phyloP scores from a whole-genome alignment of 108 stramenopile species.

The Cyclotella cryptica region DNA sequence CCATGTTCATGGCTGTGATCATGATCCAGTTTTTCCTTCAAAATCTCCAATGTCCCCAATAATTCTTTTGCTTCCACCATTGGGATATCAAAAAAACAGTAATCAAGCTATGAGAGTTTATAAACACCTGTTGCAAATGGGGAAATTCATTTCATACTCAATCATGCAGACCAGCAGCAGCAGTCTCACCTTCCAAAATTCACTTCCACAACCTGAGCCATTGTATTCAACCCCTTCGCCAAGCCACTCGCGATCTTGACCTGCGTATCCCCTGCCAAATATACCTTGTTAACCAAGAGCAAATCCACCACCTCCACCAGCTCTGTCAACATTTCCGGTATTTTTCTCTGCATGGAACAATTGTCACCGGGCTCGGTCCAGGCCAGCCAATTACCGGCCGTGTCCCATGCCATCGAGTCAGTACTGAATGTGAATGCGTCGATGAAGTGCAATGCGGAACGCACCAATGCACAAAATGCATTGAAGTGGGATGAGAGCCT shows the following conservation, averaged over 20 bases:
- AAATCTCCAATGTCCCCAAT: slow-evolving; percentile 36
- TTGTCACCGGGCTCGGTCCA: slow-evolving; percentile 72
- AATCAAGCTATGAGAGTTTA: neutral
- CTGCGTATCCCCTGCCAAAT: slow-evolving; percentile 81
- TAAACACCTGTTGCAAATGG: neutral
- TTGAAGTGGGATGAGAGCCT: slow-evolving; percentile 80
- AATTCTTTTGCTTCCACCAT: slow-evolving; percentile 68
- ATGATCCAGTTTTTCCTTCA: slow-evolving; percentile 23
- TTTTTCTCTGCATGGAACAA: slow-evolving; percentile 63
- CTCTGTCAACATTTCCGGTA: no score
- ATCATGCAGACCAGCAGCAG: slow-evolving; percentile 33
- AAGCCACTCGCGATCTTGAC: no score
- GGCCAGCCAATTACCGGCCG: slow-evolving; percentile 60
- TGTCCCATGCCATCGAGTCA: slow-evolving; percentile 88
- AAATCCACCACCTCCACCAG: no score
- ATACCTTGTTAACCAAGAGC: slow-evolving; percentile 94
- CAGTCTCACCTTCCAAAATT: no score
- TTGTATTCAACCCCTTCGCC: slow-evolving; percentile 70
- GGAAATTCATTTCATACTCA: no score
- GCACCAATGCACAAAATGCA: slow-evolving; percentile 85
- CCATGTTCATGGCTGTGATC: slow-evolving; percentile 27
- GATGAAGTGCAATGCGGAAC: no score
- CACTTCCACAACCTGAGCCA: slow-evolving; percentile 46
- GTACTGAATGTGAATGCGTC: no score
- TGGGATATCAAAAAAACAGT: neutral